Evolutionary conservation across 345 rosid species (phyloP).

Genomic region (Ricinus communis): DNA sequence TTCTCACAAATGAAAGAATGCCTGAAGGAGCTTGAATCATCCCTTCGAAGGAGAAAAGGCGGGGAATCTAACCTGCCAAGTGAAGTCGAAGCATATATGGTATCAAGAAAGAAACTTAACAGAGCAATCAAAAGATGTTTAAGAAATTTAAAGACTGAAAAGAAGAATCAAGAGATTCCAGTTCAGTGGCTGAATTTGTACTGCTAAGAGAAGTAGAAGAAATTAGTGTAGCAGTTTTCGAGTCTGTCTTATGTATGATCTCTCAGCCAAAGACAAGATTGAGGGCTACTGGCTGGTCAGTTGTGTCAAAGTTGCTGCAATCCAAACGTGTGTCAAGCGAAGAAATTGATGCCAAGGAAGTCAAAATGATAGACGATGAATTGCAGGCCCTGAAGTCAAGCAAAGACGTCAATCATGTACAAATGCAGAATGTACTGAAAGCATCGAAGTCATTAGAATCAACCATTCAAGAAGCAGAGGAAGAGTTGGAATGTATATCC

Average conservation of each 20-base stretch:
- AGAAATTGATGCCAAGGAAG: not conserved
- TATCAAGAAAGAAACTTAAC: constrained; percentile 2
- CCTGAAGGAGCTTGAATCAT: constrained; percentile 10
- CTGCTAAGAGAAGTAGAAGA: constrained; percentile 3
- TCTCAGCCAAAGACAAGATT: not conserved
- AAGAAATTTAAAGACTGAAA: not conserved
- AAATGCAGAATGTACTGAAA: not conserved
- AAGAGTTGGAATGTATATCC: not conserved
- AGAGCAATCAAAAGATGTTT: not conserved
- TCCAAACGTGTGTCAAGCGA: not conserved
- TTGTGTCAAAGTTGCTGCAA: not conserved
- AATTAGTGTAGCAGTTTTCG: not conserved
- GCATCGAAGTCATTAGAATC: constrained; percentile 1
- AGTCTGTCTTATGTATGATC: not conserved
- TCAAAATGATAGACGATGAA: not conserved
- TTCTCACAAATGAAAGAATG: constrained; percentile 11
- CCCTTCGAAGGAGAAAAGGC: constrained; percentile 8
- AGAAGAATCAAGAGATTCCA: constrained; percentile 1
- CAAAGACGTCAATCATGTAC: not conserved
- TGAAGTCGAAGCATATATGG: constrained; percentile 5
- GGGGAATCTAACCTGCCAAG: constrained; percentile 6
- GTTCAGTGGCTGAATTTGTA: not conserved
- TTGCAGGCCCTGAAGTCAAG: not conserved
- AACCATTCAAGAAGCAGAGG: constrained; percentile 6
- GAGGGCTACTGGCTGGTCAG: not conserved